Evolutionary conservation across 2,329 filamentous ascomycete genomes (phyloP), one percentile per base, ranked within the genome.

Genomic region (Mariannaea elegans): DNA sequence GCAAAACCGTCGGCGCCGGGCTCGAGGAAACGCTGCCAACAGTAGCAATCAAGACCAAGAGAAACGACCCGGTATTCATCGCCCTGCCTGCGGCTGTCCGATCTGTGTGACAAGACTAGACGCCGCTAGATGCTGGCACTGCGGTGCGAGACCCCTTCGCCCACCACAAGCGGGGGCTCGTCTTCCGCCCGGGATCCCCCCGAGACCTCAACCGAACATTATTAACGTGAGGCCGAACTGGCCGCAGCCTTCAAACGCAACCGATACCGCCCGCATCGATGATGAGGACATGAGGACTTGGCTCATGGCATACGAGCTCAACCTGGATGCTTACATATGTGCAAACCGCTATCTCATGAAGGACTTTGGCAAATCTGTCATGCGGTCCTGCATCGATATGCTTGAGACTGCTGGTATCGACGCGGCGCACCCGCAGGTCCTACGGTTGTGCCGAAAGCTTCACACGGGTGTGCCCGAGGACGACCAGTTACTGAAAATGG

Each of bases 251-350:
- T 39, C 56, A 3, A 21, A 27, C 46, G 18, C 45, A 34, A 21
- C 10, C 5, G 46, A 39, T 10, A 34, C 56, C 21, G 48, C 36
- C 31, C 76, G 78, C 49, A 78, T 83, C 69, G 71, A 73, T 7
- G 74, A 74, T 29, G 78, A 82, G 63, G 81, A 83, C 67, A 66
- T 82, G 61, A 75, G 75, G 13, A 80, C 80, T 4, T 84, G 81
- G 80, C 74, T 81, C 3, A 71, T 81, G 46, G 70, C 78, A 2
- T 83, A 81, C 65, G 76, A 80, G 61, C 74, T 83, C 32, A 79
- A 78, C 65, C 65, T 84, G 12, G 79, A 82, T 52, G 80, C 82
- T 12, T 83, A 84, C 70, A 78, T 83, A 50, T 79, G 80, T 52
- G 81, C 81, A 7, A 76, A 82, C 63, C 77, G 78, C 50, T 83